Evolutionary conservation across 352 stramenopile species (phyloP).

Genomic region (Paralagenidium karlingii): DNA sequence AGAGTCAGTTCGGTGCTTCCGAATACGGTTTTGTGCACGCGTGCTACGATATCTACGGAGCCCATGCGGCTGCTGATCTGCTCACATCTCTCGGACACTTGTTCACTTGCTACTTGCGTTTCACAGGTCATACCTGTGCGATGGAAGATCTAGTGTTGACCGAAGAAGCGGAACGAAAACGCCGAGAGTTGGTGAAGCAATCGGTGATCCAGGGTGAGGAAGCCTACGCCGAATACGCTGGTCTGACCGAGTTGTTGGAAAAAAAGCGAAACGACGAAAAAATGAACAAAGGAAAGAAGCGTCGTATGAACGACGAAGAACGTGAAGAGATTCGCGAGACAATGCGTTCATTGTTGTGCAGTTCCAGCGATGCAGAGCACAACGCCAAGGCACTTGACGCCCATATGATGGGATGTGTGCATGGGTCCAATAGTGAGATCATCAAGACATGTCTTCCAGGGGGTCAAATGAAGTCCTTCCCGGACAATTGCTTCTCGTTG

Average conservation of each 20-base stretch:
- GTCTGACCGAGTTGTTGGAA: constrained; percentile 49
- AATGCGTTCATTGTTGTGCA: constrained; percentile 67
- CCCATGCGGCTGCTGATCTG: constrained; percentile 70
- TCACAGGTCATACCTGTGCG: constrained; percentile 96
- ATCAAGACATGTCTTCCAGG: constrained; percentile 98
- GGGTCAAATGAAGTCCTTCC: constrained; percentile 96
- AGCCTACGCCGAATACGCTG: constrained; percentile 76
- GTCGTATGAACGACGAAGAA: constrained; percentile 77
- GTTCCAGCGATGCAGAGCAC: constrained; percentile 46
- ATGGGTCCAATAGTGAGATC: constrained; percentile 92
- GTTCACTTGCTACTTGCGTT: constrained; percentile 98
- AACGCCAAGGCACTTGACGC: constrained; percentile 75
- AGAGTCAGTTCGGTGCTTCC: constrained; percentile 96
- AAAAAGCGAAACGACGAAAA: constrained; percentile 36
- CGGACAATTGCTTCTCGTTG: constrained; percentile 97
- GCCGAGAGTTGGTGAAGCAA: constrained; percentile 82
- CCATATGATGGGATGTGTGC: constrained; percentile 85
- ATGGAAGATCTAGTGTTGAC: constrained; percentile 98
- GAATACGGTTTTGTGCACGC: constrained; percentile 97
- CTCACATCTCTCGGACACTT: constrained; percentile 81
- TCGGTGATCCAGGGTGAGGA: constrained; percentile 72
- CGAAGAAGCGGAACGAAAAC: constrained; percentile 83
- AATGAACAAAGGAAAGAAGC: constrained; percentile 26
- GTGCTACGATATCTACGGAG: constrained; percentile 88
- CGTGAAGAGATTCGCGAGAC: constrained; percentile 51